Conservation (phyloP, 2,329 filamentous ascomycete genomes). For the Dactylellina leptospora region DNA sequence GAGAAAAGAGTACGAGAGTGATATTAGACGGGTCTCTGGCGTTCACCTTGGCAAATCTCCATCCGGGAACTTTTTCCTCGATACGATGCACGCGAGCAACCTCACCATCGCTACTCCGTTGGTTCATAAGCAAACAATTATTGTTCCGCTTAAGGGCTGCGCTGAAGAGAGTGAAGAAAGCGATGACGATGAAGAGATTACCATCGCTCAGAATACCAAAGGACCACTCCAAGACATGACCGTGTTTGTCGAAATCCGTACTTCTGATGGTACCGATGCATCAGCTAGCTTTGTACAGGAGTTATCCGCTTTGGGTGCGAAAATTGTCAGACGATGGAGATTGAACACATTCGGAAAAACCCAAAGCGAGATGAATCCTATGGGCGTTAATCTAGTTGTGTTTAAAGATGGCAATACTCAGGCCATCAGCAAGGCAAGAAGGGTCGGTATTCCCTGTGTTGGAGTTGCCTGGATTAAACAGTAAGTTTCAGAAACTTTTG, state of each 20-base stretch:
- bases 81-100: conserved; percentile 35
- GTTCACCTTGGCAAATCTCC: conserved; percentile 16
- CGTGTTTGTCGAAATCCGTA: conserved; percentile 42
- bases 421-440: conserved; percentile 33
- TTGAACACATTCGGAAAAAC: conserved; percentile 27
- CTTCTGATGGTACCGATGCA: conserved; percentile 33
- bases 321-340: conserved; percentile 31
- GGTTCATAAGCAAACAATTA: conserved; percentile 23
- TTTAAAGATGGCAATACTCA: conserved; percentile 37
- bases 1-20: conserved; percentile 34
- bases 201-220: background rate
- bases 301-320: conserved; percentile 28
- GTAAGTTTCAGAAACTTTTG: conserved; percentile 13
- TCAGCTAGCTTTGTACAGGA: conserved; percentile 30
- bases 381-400: conserved; percentile 37
- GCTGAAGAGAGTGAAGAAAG: conserved; percentile 24
- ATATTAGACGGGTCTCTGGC: conserved; percentile 29
- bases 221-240: conserved; percentile 18
- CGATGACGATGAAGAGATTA: conserved; percentile 11
- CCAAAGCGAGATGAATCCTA: conserved; percentile 20
- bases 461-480: conserved; percentile 42
- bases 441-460: conserved; percentile 28
- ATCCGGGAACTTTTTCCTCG: conserved; percentile 39
- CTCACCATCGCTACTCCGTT: conserved; percentile 15
- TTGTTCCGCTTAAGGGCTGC: conserved; percentile 34